Evolutionary conservation across 495 filamentous ascomycete species (phyloP).

Genomic region (Terfezia boudieri): DNA sequence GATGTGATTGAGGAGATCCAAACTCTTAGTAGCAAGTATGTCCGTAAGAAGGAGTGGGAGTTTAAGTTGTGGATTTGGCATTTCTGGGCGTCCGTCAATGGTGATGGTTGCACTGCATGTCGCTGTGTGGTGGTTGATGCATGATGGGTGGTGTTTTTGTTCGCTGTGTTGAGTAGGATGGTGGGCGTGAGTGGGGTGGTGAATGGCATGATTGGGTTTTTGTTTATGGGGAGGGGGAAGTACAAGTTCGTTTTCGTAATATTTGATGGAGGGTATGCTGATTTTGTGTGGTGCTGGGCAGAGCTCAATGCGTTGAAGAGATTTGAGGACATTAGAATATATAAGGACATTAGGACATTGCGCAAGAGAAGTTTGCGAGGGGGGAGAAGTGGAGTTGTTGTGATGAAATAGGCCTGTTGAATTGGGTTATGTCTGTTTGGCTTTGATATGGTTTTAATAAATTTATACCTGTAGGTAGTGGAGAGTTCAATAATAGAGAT

Average conservation of each 20-base stretch:
- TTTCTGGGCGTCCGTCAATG: constrained; percentile 39
- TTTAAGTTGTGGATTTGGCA: constrained; percentile 45
- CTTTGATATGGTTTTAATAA: too few relatives aligned
- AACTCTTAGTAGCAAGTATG: constrained; percentile 40
- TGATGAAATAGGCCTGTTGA: too few relatives aligned
- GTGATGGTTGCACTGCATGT: constrained; percentile 48
- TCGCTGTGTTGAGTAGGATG: constrained; percentile 56
- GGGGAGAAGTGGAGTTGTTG: too few relatives aligned
- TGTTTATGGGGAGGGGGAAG: constrained; percentile 53
- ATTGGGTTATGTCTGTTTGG: too few relatives aligned
- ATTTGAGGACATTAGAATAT: constrained; percentile 73
- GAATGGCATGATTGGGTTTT: constrained; percentile 62
- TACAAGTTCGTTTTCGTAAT: neutral
- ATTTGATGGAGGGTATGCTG: neutral
- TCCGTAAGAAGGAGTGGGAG: constrained; percentile 42
- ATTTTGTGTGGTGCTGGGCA: neutral
- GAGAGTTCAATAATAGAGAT: too few relatives aligned
- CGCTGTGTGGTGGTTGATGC: constrained; percentile 65
- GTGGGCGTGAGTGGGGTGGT: constrained; percentile 52
- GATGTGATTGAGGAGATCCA: constrained; percentile 53
- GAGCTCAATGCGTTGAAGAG: constrained; percentile 66
- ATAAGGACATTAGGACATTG: too few relatives aligned
- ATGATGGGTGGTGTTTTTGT: constrained; percentile 57
- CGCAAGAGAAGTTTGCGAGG: too few relatives aligned
- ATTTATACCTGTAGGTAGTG: too few relatives aligned